phyloP scores from a whole-genome alignment of 768 basidiomycete genomes.

The Trametes punicea region DNA sequence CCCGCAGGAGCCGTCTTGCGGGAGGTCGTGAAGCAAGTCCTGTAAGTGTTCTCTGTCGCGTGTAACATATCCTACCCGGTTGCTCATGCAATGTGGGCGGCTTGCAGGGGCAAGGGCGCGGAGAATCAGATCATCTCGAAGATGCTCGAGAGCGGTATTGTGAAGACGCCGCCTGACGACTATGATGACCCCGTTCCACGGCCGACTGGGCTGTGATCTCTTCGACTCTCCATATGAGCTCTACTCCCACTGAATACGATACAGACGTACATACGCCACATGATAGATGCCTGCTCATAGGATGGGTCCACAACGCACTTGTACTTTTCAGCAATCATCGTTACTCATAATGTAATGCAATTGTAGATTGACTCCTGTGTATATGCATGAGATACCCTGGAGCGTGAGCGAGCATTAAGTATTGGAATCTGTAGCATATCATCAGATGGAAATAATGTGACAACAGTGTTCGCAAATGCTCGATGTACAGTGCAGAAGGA shows the following conservation, averaged over 20 bases:
- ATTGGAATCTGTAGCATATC: not conserved
- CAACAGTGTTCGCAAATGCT: not conserved
- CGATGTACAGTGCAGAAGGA: not conserved
- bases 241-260: no score
- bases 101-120: constrained; percentile 47
- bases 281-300: no score
- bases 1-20: constrained; percentile 69
- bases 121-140: constrained; percentile 44
- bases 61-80: no score
- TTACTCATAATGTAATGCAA: not conserved
- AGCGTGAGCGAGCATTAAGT: not conserved
- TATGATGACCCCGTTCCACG: constrained; percentile 26
- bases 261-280: no score
- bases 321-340: constrained; percentile 9
- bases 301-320: no score
- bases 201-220: constrained; percentile 1
- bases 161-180: constrained; percentile 45
- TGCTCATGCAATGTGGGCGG: no score
- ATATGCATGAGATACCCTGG: not conserved
- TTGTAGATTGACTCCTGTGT: no score
- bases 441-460: not conserved
- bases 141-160: constrained; percentile 59
- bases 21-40: constrained; percentile 53
- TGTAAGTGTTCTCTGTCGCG: constrained; percentile 49
- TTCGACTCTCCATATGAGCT: not conserved